phyloP scores from a whole-genome alignment of 2,329 filamentous ascomycete genomes.

The Endothia cerciana region DNA sequence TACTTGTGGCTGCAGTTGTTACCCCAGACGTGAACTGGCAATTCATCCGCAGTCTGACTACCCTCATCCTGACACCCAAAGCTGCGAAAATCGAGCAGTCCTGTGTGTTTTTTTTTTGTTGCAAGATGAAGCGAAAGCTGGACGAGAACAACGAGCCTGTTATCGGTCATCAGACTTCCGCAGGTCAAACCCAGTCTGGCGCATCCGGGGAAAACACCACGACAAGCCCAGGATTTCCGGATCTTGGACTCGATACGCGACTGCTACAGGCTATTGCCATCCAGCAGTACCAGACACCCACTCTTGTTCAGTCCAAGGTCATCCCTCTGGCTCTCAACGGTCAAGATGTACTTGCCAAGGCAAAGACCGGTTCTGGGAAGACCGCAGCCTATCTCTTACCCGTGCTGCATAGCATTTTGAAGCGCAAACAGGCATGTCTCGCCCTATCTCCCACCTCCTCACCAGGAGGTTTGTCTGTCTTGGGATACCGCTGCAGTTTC shows the following conservation, averaged over 20 bases:
- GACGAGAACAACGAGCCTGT: constrained; percentile 57
- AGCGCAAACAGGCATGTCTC: constrained; percentile 67
- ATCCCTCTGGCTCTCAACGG: constrained; percentile 88
- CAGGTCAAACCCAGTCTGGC: constrained; percentile 34
- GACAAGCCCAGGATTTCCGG: constrained; percentile 63
- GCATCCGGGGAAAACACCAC: constrained; percentile 32
- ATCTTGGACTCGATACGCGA: constrained; percentile 80
- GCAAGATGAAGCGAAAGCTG: constrained; percentile 64
- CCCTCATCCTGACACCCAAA: constrained; percentile 9
- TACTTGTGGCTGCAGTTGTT: not conserved
- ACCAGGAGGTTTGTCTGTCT: constrained; percentile 29
- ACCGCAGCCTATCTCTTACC: constrained; percentile 95
- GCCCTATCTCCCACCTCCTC: not conserved
- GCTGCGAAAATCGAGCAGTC: not conserved
- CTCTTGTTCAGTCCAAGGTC: constrained; percentile 83
- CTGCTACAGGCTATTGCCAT: constrained; percentile 84
- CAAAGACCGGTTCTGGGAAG: constrained; percentile 95
- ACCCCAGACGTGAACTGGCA: constrained; percentile 7
- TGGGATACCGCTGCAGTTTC: constrained; percentile 7
- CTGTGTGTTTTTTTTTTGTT: not conserved
- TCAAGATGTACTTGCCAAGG: constrained; percentile 86
- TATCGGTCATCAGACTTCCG: constrained; percentile 38
- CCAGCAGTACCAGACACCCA: constrained; percentile 83
- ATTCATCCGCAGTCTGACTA: constrained; percentile 6
- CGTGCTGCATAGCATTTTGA: constrained; percentile 81